Base-by-base conservation (phyloP, 2,329 filamentous ascomycete genomes). In the Botryotinia calthae region DNA sequence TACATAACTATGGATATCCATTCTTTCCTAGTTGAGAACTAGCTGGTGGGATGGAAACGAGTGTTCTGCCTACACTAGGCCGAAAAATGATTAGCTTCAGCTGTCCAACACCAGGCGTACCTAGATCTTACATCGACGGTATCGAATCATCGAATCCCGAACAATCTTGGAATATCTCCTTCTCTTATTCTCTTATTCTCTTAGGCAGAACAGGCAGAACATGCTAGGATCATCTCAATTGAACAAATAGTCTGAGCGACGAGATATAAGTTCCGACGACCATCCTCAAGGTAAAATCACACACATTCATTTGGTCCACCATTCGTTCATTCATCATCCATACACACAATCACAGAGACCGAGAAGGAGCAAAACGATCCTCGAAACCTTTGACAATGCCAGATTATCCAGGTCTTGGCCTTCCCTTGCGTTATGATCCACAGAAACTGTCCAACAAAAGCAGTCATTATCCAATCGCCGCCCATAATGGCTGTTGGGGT, bases 381-480 rank as follows among this genome's bases (percentile, higher is more conserved):
- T 37, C 22, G 4, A 20, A 54, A 0, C 6, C 9, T 20, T 54
- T 40, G 0, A 34, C 25, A 34, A 66, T 66, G 44, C 64, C 44
- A 37, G 46, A 7, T 22, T 70, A 70, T 46, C 67, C 67, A 34
- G 54, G 67, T 22, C 56, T 70, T 12, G 67, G 67, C 16, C 28
- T 70, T 61, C 28, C 37, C n/a, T 2, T 48, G 14, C 54, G 28
- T 12, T 10, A 61, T 22, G 40, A 61, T 46, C n/a, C 28, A 46
- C 40, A 61, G 16, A 22, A 7, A 3, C 1, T 9, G 14, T 28
- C 51, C 10, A 22, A 14, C 20, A 18, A 18, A 10, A 12, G 0
- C 22, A 40, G 20, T 22, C 54, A 70, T 9, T 61, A 70, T 48
- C 67, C 67, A 0, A 48, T 61, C 7, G 56, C 54, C 8, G 56